A percentile compares a stretch with the other conserved stretches of the same genome.
Conservation (phyloP, 164 flowering plant genomes). For the Buxus sempervirens region DNA sequence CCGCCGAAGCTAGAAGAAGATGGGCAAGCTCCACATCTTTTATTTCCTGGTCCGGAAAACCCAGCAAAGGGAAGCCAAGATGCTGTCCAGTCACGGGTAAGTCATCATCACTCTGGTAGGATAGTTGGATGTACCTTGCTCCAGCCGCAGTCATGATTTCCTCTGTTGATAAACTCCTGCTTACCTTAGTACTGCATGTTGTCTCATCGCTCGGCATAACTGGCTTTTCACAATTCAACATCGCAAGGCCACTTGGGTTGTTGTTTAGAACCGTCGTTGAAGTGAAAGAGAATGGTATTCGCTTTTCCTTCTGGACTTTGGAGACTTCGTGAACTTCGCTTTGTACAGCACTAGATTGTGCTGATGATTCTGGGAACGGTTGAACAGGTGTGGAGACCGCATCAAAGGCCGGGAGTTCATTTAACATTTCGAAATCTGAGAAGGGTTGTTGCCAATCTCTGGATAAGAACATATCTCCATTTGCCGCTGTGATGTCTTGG, state of each 20-base stretch:
- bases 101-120: conserved; percentile 10
- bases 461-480: conserved; percentile 13
- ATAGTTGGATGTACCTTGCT: conserved; percentile 32
- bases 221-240: conserved; percentile 17
- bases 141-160: conserved; percentile 48
- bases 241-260: conserved; percentile 18
- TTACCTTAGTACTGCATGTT: neutral
- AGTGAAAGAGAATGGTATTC: conserved; percentile 10
- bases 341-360: conserved; percentile 1
- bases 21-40: conserved; percentile 42
- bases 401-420: conserved; percentile 22
- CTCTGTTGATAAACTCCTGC: conserved; percentile 28
- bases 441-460: conserved; percentile 19
- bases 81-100: conserved; percentile 27
- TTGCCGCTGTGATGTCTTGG: conserved; percentile 9
- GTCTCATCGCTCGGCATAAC: conserved; percentile 8
- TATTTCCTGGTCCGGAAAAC: conserved; percentile 35
- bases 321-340: conserved; percentile 5
- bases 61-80: conserved; percentile 22
- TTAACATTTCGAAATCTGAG: conserved; percentile 17
- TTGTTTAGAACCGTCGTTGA: conserved; percentile 33
- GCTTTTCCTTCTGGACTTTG: conserved; percentile 18
- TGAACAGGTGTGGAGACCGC: conserved; percentile 18
- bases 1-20: conserved; percentile 49
- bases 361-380: conserved; percentile 14